Evolutionary conservation across 257 asterid species (phyloP).

Genomic region (Solanum pinnatisectum): DNA sequence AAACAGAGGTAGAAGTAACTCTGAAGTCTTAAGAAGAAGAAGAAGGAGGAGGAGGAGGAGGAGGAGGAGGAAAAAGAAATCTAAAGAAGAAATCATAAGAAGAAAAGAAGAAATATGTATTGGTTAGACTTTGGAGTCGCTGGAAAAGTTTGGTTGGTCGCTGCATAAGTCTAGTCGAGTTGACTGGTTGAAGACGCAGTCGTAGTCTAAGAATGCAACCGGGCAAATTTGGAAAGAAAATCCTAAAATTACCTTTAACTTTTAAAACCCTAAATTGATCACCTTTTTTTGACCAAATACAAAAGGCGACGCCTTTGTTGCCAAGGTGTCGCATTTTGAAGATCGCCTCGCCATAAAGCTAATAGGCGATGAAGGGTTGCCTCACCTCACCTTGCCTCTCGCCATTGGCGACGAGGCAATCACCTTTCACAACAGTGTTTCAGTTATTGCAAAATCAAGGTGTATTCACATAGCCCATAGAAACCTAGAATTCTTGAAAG

Average conservation of each 20-base stretch:
- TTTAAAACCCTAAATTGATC: background rate
- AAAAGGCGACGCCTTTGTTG: too few species aligned
- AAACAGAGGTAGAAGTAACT: background rate
- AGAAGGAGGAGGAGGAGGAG: too few species aligned
- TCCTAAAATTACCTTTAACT: background rate
- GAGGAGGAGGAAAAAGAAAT: too few species aligned
- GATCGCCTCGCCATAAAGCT: background rate
- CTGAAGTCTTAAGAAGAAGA: background rate
- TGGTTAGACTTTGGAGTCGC: background rate
- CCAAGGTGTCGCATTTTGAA: too few species aligned
- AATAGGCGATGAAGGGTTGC: background rate
- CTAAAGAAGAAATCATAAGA: background rate
- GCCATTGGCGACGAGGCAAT: background rate
- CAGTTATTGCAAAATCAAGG: background rate
- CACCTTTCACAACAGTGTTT: background rate
- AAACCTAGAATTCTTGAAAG: background rate
- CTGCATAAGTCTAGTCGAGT: background rate
- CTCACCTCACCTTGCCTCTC: too few species aligned
- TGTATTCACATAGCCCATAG: background rate
- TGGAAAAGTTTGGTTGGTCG: background rate
- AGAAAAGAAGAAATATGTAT: background rate
- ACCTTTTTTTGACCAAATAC: background rate
- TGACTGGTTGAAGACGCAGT: background rate
- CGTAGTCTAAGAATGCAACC: background rate
- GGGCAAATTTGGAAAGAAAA: background rate